Percentiles rank a stretch among this genome's conserved stretches.
These are phyloP conservation scores for Phycomyces blakesleeanus DNA, from an alignment of 192 early-diverging fungal genomes.

Conservation along the genomic window DNA sequence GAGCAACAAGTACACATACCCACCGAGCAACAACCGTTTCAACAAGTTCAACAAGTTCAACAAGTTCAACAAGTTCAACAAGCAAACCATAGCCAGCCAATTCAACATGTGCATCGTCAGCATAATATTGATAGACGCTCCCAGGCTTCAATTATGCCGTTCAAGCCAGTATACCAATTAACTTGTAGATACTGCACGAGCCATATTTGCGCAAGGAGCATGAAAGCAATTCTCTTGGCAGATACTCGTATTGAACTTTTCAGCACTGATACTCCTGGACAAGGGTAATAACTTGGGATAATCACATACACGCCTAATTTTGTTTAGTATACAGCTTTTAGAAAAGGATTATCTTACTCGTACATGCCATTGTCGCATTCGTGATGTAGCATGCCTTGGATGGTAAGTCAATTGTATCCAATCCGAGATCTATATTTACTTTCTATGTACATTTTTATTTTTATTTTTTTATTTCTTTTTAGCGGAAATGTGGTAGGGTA, in stretches of 20 bases:
- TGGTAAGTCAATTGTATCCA: constrained; percentile 45
- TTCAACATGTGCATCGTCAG: not conserved
- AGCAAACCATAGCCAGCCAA: too few relatives aligned
- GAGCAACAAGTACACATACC: too few relatives aligned
- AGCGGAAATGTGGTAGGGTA: constrained; percentile 69
- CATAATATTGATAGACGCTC: not conserved
- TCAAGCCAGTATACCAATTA: constrained; percentile 70
- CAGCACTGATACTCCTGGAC: constrained; percentile 64
- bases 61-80: too few relatives aligned
- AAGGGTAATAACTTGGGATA: constrained; percentile 39
- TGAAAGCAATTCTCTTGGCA: constrained; percentile 80
- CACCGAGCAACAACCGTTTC: too few relatives aligned
- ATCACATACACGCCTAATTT: constrained; percentile 7
- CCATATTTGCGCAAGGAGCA: constrained; percentile 64
- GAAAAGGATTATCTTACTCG: constrained; percentile 76
- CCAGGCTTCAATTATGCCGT: constrained; percentile 22
- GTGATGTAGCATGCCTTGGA: constrained; percentile 75
- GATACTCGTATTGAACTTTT: constrained; percentile 75
- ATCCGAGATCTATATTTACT: not conserved
- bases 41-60: too few relatives aligned
- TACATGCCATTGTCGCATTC: constrained; percentile 73
- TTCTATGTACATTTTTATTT: not conserved
- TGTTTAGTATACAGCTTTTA: constrained; percentile 62
- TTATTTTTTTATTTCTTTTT: not conserved
- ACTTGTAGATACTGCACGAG: constrained; percentile 62